phyloP scores from a whole-genome alignment of 805 yeast species.

The Saccharomycopsis sp. region DNA sequence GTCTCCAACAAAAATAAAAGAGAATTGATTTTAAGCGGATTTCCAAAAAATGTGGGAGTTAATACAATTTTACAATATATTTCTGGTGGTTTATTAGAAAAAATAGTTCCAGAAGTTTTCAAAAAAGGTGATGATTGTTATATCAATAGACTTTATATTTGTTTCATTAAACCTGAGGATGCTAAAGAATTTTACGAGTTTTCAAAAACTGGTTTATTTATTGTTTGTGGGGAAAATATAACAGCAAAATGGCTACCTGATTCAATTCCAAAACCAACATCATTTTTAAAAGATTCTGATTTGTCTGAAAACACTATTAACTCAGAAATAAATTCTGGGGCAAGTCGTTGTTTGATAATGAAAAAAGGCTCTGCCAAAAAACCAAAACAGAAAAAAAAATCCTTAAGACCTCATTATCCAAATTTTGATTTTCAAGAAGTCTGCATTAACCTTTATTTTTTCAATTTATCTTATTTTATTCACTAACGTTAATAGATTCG shows the following conservation, averaged over 20 bases:
- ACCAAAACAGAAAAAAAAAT: background rate
- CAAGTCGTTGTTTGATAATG: slow-evolving; percentile 46
- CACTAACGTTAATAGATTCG: slow-evolving; percentile 8
- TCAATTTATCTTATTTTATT: background rate
- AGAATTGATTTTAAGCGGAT: slow-evolving; percentile 28
- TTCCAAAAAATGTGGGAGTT: slow-evolving; percentile 36
- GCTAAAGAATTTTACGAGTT: slow-evolving; percentile 46
- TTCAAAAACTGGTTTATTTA: slow-evolving; percentile 41
- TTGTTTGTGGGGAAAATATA: slow-evolving; percentile 40
- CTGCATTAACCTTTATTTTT: background rate
- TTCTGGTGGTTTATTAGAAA: slow-evolving; percentile 63
- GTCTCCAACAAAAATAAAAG: background rate
- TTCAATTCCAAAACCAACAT: no score
- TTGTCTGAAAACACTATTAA: background rate
- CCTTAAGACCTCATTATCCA: no score
- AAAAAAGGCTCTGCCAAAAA: slow-evolving; percentile 24
- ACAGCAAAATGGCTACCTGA: slow-evolving; percentile 4
- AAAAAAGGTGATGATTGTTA: slow-evolving; percentile 18
- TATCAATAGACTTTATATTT: slow-evolving; percentile 27
- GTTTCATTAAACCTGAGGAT: slow-evolving; percentile 41
- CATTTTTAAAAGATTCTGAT: background rate
- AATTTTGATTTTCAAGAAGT: background rate
- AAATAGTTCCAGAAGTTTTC: slow-evolving; percentile 23
- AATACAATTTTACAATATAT: slow-evolving; percentile 43
- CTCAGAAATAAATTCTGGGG: slow-evolving; percentile 20